Percentiles rank a stretch among this genome's conserved stretches.
phyloP scores from a whole-genome alignment of 768 basidiomycete species.

The Leccinellum luteum region DNA sequence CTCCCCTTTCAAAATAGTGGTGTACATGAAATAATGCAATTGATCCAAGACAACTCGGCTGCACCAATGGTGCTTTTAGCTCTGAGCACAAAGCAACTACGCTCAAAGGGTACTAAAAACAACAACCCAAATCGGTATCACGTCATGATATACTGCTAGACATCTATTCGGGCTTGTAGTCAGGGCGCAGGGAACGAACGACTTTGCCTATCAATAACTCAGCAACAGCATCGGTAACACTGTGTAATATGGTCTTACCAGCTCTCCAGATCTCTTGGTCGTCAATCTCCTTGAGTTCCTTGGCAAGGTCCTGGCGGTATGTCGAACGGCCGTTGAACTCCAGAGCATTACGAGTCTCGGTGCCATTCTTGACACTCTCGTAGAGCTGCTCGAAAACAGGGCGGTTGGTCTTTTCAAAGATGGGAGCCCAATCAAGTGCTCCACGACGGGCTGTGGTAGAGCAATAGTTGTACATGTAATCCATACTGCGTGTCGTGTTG shows the following conservation, averaged over 20 bases:
- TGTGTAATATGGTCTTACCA: constrained; percentile 42
- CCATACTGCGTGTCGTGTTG: constrained; percentile 60
- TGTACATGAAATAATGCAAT: constrained; percentile 17
- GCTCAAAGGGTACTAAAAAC: constrained; percentile 10
- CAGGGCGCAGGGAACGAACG: constrained; percentile 85
- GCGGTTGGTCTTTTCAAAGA: constrained; percentile 91
- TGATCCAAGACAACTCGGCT: constrained; percentile 12
- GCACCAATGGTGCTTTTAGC: constrained; percentile 29
- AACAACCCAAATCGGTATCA: constrained; percentile 9
- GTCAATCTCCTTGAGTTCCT: constrained; percentile 92
- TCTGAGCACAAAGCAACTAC: constrained; percentile 11
- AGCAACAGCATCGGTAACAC: constrained; percentile 6
- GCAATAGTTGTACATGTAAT: constrained; percentile 99
- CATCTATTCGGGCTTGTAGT: constrained; percentile 65
- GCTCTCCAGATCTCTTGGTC: constrained; percentile 99
- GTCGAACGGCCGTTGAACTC: constrained; percentile 93
- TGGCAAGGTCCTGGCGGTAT: constrained; percentile 89
- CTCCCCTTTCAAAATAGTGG: not conserved
- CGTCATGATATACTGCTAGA: not conserved
- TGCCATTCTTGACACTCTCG: constrained; percentile 90
- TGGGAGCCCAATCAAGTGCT: constrained; percentile 97
- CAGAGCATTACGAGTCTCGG: constrained; percentile 95
- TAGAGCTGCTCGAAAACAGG: constrained; percentile 96
- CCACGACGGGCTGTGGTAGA: constrained; percentile 99
- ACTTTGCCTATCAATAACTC: constrained; percentile 59